These are phyloP conservation scores for Cornus kousa DNA, from an alignment of 148 eudicot genomes.

Conservation along the genomic window DNA sequence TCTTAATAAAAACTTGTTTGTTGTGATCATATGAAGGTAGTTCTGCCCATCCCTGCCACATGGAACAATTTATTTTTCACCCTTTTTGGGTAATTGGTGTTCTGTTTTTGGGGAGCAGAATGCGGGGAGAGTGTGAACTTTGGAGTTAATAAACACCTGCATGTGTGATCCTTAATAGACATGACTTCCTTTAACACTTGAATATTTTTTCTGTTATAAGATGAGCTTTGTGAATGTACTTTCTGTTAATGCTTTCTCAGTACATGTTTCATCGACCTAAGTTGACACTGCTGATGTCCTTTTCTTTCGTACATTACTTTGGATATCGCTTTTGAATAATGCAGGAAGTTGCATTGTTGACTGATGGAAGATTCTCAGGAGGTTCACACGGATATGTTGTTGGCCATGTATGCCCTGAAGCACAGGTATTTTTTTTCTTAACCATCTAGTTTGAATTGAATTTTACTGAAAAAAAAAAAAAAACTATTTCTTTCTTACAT, in stretches of 20 bases:
- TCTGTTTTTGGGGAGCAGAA: too few species aligned
- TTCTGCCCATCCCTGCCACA: neutral
- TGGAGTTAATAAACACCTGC: neutral
- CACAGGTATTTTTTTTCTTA: slow-evolving; percentile 53
- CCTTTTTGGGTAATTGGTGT: too few species aligned
- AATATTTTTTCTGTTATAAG: too few species aligned
- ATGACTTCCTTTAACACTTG: neutral
- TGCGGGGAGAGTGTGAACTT: neutral
- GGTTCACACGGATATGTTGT: slow-evolving; percentile 98
- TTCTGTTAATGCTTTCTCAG: neutral
- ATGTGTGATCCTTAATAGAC: neutral
- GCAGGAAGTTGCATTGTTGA: slow-evolving; percentile 87
- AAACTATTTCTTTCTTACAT: neutral
- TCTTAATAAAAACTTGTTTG: too few species aligned
- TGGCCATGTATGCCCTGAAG: slow-evolving; percentile 95
- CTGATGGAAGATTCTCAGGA: slow-evolving; percentile 97
- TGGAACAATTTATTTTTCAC: too few species aligned
- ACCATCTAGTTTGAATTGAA: neutral
- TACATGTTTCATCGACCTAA: neutral
- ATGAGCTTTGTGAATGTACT: neutral
- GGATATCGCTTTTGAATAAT: slow-evolving; percentile 1
- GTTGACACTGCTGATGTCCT: neutral
- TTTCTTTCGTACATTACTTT: neutral
- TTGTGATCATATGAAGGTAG: neutral
- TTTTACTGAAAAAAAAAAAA: too few species aligned